Conservation (phyloP, 2,329 filamentous ascomycete species). For the Beauveria australis region DNA sequence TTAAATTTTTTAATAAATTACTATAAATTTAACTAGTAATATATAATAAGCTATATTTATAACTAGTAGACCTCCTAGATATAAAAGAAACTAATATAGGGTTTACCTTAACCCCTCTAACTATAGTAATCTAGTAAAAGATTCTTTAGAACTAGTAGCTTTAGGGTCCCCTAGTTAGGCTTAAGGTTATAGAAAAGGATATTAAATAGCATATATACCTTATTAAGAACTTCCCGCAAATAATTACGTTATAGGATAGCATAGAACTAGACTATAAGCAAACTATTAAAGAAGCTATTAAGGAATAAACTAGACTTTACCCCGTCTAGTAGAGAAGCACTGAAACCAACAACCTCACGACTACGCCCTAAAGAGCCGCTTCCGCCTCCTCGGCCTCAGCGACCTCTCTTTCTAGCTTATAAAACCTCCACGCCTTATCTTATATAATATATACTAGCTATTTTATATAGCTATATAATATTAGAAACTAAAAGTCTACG, state of each 20-base stretch:
- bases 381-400: not conserved
- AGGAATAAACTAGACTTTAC: not conserved
- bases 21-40: not conserved
- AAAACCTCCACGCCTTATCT: not conserved
- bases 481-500: not conserved
- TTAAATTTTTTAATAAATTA: not conserved
- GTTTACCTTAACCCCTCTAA: not conserved
- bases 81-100: not conserved
- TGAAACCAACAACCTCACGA: not conserved
- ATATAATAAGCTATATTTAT: not conserved
- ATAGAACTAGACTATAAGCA: not conserved
- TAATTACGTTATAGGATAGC: not conserved
- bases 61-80: not conserved
- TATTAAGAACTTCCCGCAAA: not conserved
- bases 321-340: not conserved
- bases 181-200: not conserved
- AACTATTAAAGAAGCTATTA: not conserved
- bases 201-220: conserved; percentile 2
- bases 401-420: not conserved
- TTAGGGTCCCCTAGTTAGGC: not conserved
- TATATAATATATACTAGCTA: not conserved
- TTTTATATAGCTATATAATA: not conserved
- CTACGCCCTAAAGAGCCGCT: not conserved
- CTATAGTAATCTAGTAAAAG: not conserved
- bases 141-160: not conserved